These are phyloP conservation scores for Raddia guianensis DNA, from an alignment of 176 grass and related monocot species.

Conservation along the genomic window DNA sequence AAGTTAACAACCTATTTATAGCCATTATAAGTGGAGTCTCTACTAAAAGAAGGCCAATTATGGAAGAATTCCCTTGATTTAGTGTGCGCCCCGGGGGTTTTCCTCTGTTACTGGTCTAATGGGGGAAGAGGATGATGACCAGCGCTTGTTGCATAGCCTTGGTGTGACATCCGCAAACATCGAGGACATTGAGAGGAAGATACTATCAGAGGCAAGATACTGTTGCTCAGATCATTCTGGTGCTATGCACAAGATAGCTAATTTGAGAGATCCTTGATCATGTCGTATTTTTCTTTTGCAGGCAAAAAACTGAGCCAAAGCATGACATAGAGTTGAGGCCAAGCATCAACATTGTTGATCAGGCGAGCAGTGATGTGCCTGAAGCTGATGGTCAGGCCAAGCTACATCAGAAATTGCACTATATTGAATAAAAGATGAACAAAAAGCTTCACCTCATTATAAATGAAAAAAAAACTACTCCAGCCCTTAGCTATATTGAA, in stretches of 20 bases:
- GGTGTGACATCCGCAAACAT: slow-evolving; percentile 80
- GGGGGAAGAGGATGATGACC: slow-evolving; percentile 75
- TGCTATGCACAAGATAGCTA: background rate
- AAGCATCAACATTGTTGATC: background rate
- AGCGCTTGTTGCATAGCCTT: slow-evolving; percentile 73
- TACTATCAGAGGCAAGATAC: slow-evolving; percentile 69
- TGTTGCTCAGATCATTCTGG: background rate
- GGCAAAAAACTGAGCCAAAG: slow-evolving; percentile 54
- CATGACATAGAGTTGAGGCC: background rate
- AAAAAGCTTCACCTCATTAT: too few species aligned
- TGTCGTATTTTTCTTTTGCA: slow-evolving; percentile 24
- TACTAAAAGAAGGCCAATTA: background rate
- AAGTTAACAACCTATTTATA: too few species aligned
- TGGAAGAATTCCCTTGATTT: background rate
- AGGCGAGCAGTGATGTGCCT: background rate
- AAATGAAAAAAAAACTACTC: too few species aligned
- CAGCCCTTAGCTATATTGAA: too few species aligned
- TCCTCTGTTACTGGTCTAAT: slow-evolving; percentile 3
- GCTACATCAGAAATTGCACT: slow-evolving; percentile 62
- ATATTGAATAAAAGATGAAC: too few species aligned
- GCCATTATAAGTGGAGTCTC: background rate
- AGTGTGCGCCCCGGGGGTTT: background rate
- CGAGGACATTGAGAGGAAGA: slow-evolving; percentile 84
- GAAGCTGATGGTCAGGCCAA: slow-evolving; percentile 46
- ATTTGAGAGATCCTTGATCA: background rate